Evolutionary conservation across 208 protist species (phyloP).

Genomic region (Trypanosomatidae sp.): DNA sequence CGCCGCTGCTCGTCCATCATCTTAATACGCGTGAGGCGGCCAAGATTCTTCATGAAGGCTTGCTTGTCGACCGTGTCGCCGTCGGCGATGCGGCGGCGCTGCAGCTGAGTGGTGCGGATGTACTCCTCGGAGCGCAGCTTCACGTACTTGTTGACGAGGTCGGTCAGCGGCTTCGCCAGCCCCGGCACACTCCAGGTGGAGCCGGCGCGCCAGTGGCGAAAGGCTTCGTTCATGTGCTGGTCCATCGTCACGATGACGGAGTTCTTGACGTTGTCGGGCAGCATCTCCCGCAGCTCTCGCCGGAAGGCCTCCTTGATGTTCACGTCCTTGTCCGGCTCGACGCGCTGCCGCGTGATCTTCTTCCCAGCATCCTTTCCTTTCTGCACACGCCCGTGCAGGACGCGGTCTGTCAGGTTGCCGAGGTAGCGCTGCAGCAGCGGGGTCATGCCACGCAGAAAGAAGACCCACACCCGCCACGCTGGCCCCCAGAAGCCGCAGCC

Average conservation of each 20-base stretch:
- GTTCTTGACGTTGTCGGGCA: conserved; percentile 98
- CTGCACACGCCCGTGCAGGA: conserved; percentile 98
- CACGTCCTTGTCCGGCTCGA: conserved; percentile 99
- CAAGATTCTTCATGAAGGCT: conserved; percentile 99
- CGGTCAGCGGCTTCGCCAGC: conserved; percentile 98
- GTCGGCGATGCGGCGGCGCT: conserved; percentile 98
- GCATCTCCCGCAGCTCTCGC: conserved; percentile 99
- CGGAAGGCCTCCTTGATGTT: conserved; percentile 99
- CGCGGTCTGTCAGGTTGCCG: conserved; percentile 98
- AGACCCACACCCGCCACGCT: conserved; percentile 99
- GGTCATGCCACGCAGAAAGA: conserved; percentile 99
- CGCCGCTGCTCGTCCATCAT: conserved; percentile 99
- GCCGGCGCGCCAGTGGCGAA: conserved; percentile 99
- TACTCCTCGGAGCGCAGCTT: conserved; percentile 99
- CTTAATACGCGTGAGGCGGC: conserved; percentile 99
- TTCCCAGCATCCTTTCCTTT: conserved; percentile 97
- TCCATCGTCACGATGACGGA: conserved; percentile 98
- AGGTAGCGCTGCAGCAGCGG: conserved; percentile 99
- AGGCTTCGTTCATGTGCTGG: conserved; percentile 99
- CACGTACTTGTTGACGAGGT: conserved; percentile 99
- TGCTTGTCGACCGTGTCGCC: conserved; percentile 99
- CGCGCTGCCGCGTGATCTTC: conserved; percentile 99
- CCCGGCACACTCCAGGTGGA: conserved; percentile 99
- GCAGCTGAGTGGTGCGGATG: conserved; percentile 99
- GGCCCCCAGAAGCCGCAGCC: conserved; percentile 99